These are phyloP conservation scores for Ceratobasidium sp. DNA, from an alignment of 1,284 basidiomycete species.

Conservation along the genomic window DNA sequence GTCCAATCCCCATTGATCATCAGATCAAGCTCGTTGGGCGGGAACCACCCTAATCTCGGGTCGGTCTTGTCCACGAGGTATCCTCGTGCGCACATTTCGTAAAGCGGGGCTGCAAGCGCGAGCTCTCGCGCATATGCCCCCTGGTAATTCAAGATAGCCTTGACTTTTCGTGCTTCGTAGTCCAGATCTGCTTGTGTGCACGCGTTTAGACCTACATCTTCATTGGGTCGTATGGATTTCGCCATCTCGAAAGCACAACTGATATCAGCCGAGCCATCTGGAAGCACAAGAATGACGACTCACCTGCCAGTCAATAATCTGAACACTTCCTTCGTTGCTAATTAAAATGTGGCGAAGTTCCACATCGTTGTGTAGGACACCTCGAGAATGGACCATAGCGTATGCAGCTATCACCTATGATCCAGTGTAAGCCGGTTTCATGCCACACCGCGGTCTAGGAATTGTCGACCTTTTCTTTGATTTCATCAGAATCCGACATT, in stretches of 20 bases:
- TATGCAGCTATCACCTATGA: conserved; percentile 63
- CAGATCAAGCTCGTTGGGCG: not conserved
- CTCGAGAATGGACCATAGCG: conserved; percentile 63
- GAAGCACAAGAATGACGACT: not conserved
- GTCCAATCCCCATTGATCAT: not conserved
- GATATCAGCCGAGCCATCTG: conserved; percentile 44
- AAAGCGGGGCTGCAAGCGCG: not conserved
- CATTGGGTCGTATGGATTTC: conserved; percentile 59
- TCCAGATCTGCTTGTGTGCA: conserved; percentile 62
- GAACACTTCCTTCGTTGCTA: conserved; percentile 67
- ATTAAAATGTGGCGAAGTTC: conserved; percentile 70
- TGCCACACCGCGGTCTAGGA: not conserved
- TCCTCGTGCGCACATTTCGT: not conserved
- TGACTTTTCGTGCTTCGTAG: conserved; percentile 69
- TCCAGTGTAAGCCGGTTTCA: conserved; percentile 15
- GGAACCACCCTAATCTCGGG: not conserved
- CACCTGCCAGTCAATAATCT: conserved; percentile 66
- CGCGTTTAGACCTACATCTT: conserved; percentile 58
- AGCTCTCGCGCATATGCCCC: conserved; percentile 17
- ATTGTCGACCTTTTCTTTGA: conserved; percentile 18
- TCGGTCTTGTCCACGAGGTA: not conserved
- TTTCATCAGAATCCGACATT: conserved; percentile 62
- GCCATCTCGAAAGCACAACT: conserved; percentile 55
- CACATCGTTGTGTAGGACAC: conserved; percentile 66
- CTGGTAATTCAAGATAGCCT: conserved; percentile 61